phyloP scores from a whole-genome alignment of 805 yeast species.

The Martiniozyma abietophila region DNA sequence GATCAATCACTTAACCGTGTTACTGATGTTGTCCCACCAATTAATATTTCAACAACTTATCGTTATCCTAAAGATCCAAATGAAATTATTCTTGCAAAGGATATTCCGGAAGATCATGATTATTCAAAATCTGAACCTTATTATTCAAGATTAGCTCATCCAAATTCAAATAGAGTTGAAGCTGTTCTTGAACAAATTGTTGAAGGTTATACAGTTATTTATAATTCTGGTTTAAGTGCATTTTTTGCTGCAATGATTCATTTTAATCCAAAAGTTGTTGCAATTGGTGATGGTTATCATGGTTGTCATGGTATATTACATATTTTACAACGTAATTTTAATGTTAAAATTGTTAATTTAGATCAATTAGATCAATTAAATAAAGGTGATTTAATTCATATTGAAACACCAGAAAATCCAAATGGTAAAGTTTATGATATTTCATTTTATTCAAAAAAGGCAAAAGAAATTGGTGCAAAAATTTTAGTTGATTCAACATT shows the following conservation, averaged over 20 bases:
- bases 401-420: slow-evolving; percentile 89
- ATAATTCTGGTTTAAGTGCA: slow-evolving; percentile 75
- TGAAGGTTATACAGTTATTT: slow-evolving; percentile 57
- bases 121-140: slow-evolving; percentile 26
- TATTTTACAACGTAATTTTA: slow-evolving; percentile 51
- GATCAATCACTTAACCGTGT: slow-evolving; percentile 55
- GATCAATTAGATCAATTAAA: slow-evolving; percentile 40
- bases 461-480: slow-evolving; percentile 69
- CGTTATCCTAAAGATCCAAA: slow-evolving; percentile 54
- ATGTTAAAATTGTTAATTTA: slow-evolving; percentile 40
- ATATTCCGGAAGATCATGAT: slow-evolving; percentile 9
- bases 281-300: slow-evolving; percentile 75
- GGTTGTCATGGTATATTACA: slow-evolving; percentile 71
- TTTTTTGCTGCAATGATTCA: slow-evolving; percentile 65
- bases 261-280: slow-evolving; percentile 60
- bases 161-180: slow-evolving; percentile 62
- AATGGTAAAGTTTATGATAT: slow-evolving; percentile 61
- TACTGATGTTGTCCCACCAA: slow-evolving; percentile 67
- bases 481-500: slow-evolving; percentile 78
- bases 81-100: slow-evolving; percentile 39
- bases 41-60: slow-evolving; percentile 74
- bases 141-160: slow-evolving; percentile 72
- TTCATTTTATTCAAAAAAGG: slow-evolving; percentile 50
- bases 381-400: slow-evolving; percentile 68
- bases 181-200: slow-evolving; percentile 50